These are phyloP conservation scores for Aspergillus cristatus DNA, from an alignment of 495 filamentous ascomycete species.

Conservation along the genomic window DNA sequence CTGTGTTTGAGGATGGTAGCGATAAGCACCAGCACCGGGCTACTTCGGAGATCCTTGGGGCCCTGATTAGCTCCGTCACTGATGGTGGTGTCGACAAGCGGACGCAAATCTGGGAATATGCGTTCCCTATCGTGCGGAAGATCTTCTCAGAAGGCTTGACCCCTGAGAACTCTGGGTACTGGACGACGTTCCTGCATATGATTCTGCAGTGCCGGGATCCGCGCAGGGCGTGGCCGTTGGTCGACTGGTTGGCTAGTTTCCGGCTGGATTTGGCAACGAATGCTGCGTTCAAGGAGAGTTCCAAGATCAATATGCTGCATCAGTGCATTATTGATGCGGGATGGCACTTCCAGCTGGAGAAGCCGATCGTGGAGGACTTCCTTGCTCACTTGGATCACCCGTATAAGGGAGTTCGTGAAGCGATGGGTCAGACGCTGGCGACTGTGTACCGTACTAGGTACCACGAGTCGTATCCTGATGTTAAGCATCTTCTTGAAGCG, in stretches of 20 bases:
- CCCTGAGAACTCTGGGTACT: constrained; percentile 89
- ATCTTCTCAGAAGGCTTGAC: constrained; percentile 85
- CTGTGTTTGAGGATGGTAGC: constrained; percentile 79
- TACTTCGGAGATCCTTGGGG: constrained; percentile 87
- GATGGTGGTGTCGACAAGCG: constrained; percentile 62
- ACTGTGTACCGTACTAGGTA: constrained; percentile 83
- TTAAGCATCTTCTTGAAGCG: constrained; percentile 60
- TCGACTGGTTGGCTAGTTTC: constrained; percentile 77
- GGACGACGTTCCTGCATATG: constrained; percentile 87
- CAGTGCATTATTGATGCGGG: constrained; percentile 80
- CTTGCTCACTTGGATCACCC: constrained; percentile 89
- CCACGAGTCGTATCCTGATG: constrained; percentile 81
- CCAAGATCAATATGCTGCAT: constrained; percentile 86
- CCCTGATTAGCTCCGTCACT: constrained; percentile 63
- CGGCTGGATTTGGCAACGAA: constrained; percentile 89
- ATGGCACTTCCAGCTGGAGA: constrained; percentile 93
- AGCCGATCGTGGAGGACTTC: constrained; percentile 85
- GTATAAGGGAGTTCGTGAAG: constrained; percentile 93
- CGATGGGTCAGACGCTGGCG: constrained; percentile 82
- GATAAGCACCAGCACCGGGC: constrained; percentile 98
- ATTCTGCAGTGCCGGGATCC: constrained; percentile 78
- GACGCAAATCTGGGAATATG: constrained; percentile 74
- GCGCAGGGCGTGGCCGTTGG: constrained; percentile 72
- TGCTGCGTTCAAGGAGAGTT: constrained; percentile 97
- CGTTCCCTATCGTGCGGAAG: constrained; percentile 76